Percentiles rank a stretch among this genome's conserved stretches.
These are phyloP conservation scores for Hortaea werneckii DNA, from an alignment of 2,329 filamentous ascomycete species.

Conservation along the genomic window DNA sequence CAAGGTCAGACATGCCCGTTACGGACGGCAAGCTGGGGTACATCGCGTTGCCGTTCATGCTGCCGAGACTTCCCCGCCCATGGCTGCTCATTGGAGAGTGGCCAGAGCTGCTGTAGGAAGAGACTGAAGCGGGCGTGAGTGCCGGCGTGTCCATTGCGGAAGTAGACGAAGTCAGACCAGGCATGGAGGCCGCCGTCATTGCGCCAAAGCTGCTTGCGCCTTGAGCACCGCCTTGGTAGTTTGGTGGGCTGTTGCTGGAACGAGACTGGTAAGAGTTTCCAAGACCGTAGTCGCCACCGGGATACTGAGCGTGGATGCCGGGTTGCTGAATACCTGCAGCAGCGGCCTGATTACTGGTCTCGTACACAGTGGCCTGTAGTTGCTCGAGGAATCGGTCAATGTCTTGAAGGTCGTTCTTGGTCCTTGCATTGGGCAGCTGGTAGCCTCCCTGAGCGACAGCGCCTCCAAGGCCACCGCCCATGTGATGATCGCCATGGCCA, in stretches of 20 bases:
- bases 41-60: conserved; percentile 47
- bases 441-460: conserved; percentile 67
- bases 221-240: conserved; percentile 17
- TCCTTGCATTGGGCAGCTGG: conserved; percentile 80
- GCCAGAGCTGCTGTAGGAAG: conserved; percentile 63
- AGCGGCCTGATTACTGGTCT: conserved; percentile 68
- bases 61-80: conserved; percentile 44
- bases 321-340: conserved; percentile 68
- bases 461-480: conserved; percentile 30
- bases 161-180: conserved; percentile 30
- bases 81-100: conserved; percentile 68
- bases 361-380: conserved; percentile 92
- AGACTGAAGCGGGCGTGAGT: conserved; percentile 62
- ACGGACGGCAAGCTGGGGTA: conserved; percentile 69
- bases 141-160: conserved; percentile 56
- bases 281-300: conserved; percentile 35
- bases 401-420: conserved; percentile 86
- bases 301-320: conserved; percentile 50
- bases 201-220: conserved; percentile 25
- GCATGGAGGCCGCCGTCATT: conserved; percentile 22
- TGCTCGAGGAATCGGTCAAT: conserved; percentile 93
- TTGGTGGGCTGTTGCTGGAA: conserved; percentile 48
- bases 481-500: conserved; percentile 15
- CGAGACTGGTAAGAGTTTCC: conserved; percentile 43
- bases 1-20: conserved; percentile 51